phyloP scores from a whole-genome alignment of 306 rosid species.

The Glycine latifolia region DNA sequence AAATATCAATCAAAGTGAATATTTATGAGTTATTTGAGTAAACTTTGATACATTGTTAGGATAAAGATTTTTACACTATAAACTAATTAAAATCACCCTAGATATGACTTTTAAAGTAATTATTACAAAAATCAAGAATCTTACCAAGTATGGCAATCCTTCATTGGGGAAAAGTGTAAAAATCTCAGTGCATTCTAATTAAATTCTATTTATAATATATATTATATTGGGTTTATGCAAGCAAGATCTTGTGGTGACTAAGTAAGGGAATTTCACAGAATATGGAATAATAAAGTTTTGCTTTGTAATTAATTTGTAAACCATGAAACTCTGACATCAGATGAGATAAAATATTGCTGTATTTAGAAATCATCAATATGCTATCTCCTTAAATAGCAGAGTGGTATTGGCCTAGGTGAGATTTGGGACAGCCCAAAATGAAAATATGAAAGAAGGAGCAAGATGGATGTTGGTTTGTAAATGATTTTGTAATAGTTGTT shows the following conservation, averaged over 20 bases:
- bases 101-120: neutral
- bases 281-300: conserved; percentile 24
- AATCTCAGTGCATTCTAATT: neutral
- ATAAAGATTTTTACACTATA: neutral
- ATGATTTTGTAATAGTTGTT: conserved; percentile 21
- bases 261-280: conserved; percentile 11
- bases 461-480: conserved; percentile 13
- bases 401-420: conserved; percentile 13
- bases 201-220: neutral
- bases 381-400: conserved; percentile 32
- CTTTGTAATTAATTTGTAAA: conserved; percentile 14
- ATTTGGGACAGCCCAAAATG: conserved; percentile 32
- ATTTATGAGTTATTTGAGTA: neutral
- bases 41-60: neutral
- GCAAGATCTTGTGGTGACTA: conserved; percentile 30
- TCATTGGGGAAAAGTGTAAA: neutral
- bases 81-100: neutral
- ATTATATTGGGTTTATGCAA: conserved; percentile 26
- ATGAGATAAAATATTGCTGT: conserved; percentile 5
- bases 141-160: neutral
- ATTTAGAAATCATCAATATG: conserved; percentile 29
- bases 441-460: conserved; percentile 34
- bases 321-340: conserved; percentile 31
- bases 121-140: neutral
- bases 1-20: conserved; percentile 33